A percentile compares a stretch with the other conserved stretches of the same genome.
phyloP scores from a whole-genome alignment of 2,329 filamentous ascomycete species.

The Fusarium pseudoanthophilum region DNA sequence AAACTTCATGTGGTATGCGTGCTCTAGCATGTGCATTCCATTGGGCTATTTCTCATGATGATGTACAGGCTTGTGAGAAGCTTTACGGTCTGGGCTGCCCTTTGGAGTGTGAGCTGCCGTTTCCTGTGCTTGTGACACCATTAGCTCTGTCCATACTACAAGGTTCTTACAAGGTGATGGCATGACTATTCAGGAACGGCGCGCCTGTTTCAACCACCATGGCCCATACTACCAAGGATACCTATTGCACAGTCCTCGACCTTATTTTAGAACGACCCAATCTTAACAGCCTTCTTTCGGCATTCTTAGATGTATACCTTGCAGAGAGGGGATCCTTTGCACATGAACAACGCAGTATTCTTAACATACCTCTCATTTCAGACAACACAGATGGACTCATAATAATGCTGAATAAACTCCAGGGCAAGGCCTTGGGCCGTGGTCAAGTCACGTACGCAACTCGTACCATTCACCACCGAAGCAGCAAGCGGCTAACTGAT shows the following conservation, averaged over 20 bases:
- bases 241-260: neutral
- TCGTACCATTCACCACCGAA: neutral
- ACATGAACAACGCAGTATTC: neutral
- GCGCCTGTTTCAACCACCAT: neutral
- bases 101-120: neutral
- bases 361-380: accelerated
- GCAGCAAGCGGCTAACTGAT: neutral
- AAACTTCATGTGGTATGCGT: neutral
- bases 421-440: accelerated
- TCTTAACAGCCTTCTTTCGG: neutral
- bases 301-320: neutral
- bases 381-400: neutral
- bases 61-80: neutral
- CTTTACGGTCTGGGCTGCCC: neutral
- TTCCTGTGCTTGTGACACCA: neutral
- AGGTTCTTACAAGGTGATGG: neutral
- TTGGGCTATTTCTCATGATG: neutral
- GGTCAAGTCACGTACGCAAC: neutral
- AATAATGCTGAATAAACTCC: neutral
- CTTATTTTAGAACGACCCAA: neutral
- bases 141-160: neutral
- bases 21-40: neutral
- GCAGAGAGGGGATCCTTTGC: neutral
- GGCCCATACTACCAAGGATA: neutral
- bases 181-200: neutral